phyloP scores from a whole-genome alignment of 768 basidiomycete species.

The Lactarius trivialis region DNA sequence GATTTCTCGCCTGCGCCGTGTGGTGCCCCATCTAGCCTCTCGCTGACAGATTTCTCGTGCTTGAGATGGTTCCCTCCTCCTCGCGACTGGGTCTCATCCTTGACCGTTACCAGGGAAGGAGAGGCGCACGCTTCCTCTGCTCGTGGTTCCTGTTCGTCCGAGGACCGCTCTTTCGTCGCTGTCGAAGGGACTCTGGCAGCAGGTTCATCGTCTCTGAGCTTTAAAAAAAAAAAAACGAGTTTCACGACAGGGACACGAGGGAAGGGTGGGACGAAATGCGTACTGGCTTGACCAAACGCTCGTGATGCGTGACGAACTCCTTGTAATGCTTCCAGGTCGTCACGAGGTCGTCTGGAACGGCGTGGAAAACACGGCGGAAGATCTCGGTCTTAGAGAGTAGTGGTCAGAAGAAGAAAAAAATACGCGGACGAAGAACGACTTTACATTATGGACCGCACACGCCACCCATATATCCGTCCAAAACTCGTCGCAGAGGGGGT shows the following conservation, averaged over 20 bases:
- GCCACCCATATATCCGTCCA: conserved; percentile 90
- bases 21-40: not conserved
- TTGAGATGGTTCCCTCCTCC: not conserved
- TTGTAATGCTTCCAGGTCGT: conserved; percentile 96
- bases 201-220: conserved; percentile 44
- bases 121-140: conserved; percentile 20
- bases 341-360: conserved; percentile 86
- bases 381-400: conserved; percentile 78
- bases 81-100: not conserved
- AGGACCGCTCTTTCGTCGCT: conserved; percentile 36
- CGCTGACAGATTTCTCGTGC: not conserved
- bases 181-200: conserved; percentile 56
- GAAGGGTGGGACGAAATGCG: conserved; percentile 26
- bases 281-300: conserved; percentile 65
- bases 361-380: conserved; percentile 91
- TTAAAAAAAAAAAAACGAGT: no score
- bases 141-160: conserved; percentile 25
- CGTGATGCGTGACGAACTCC: conserved; percentile 73
- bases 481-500: conserved; percentile 81
- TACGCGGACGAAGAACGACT: conserved; percentile 31
- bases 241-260: not conserved
- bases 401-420: no score
- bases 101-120: not conserved
- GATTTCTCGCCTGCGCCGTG: not conserved
- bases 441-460: conserved; percentile 81